A percentile compares a stretch with the other conserved stretches of the same genome.
Evolutionary conservation across 441 rosid genomes (phyloP).

Genomic region (Jatropha multifida): DNA sequence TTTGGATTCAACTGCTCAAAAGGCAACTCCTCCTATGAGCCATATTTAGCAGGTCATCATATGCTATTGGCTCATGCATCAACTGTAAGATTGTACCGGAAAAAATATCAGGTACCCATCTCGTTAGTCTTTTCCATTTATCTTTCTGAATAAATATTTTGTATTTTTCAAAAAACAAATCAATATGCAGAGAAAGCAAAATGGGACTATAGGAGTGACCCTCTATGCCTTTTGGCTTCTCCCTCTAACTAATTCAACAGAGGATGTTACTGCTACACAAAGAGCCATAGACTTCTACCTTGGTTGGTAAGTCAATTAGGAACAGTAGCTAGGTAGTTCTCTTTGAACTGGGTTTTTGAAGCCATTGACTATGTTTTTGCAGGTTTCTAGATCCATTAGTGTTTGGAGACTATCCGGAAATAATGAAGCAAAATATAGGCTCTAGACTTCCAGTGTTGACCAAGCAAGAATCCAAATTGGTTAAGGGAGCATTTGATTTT

Average conservation of each 20-base stretch:
- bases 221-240: constrained; percentile 30
- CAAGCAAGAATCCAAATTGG: constrained; percentile 39
- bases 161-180: background rate
- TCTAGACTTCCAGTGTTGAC: constrained; percentile 61
- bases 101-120: constrained; percentile 37
- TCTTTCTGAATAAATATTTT: background rate
- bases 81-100: constrained; percentile 51
- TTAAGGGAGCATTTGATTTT: constrained; percentile 65
- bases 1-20: constrained; percentile 41
- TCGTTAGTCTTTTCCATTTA: background rate
- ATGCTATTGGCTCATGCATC: constrained; percentile 71
- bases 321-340: background rate
- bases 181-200: constrained; percentile 53
- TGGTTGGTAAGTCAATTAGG: constrained; percentile 56
- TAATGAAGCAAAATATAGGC: constrained; percentile 57
- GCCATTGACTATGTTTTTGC: constrained; percentile 1
- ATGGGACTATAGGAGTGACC: constrained; percentile 52
- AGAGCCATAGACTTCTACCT: constrained; percentile 48
- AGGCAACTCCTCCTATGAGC: constrained; percentile 72
- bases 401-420: constrained; percentile 66
- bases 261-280: constrained; percentile 51
- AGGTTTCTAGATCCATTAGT: constrained; percentile 61
- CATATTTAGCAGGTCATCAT: constrained; percentile 63
- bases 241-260: constrained; percentile 49
- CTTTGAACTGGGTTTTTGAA: background rate